A percentile compares a stretch with the other conserved stretches of the same genome.
These are phyloP conservation scores for Verticillium isaacii DNA, from an alignment of 2,329 filamentous ascomycete species.

Conservation along the genomic window DNA sequence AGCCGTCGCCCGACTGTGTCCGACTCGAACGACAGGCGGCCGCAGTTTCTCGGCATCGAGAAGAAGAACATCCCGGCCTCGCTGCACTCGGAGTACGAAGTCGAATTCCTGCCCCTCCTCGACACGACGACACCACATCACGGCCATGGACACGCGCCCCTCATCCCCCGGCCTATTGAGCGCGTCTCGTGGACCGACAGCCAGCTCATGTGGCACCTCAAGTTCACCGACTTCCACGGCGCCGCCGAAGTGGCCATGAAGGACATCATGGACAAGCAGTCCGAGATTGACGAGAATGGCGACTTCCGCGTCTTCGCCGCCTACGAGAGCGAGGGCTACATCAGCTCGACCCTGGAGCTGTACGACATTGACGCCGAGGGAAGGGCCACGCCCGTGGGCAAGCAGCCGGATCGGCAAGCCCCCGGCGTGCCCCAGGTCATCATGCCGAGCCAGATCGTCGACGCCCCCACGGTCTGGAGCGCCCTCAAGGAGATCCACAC, in stretches of 20 bases:
- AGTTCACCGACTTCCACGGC: constrained; percentile 34
- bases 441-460: constrained; percentile 29
- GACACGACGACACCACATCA: neutral
- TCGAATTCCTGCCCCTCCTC: constrained; percentile 13
- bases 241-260: constrained; percentile 31
- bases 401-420: constrained; percentile 4
- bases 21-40: constrained; percentile 12
- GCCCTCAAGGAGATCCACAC: constrained; percentile 32
- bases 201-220: constrained; percentile 34
- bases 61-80: constrained; percentile 11
- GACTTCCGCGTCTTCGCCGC: constrained; percentile 28
- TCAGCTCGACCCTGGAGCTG: constrained; percentile 50
- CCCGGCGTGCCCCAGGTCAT: constrained; percentile 15
- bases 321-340: constrained; percentile 31
- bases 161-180: constrained; percentile 2
- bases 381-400: constrained; percentile 20
- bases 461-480: constrained; percentile 36
- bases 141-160: neutral
- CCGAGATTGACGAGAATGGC: constrained; percentile 24
- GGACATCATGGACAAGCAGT: constrained; percentile 24
- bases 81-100: constrained; percentile 13
- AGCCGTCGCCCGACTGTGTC: constrained; percentile 22
- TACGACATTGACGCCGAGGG: constrained; percentile 50
- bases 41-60: neutral
- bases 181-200: constrained; percentile 25